Evolutionary conservation across 352 stramenopile genomes (phyloP), one percentile per base, ranked within the genome.

Genomic region (Phytophthora pinifolia): DNA sequence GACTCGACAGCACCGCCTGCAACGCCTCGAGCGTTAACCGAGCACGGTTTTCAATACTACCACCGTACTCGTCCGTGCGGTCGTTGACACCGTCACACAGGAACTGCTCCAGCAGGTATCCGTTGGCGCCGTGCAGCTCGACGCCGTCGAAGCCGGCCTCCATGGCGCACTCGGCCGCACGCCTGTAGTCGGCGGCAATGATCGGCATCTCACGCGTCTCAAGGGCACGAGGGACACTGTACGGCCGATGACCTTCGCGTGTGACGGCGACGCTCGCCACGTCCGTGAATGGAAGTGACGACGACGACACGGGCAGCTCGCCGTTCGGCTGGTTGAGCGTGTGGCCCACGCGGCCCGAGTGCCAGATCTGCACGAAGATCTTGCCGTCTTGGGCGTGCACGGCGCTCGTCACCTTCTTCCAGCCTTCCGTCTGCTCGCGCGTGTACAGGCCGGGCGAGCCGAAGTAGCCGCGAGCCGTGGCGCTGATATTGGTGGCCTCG

Each of bases 301-400:
- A 85, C 2, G 85, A 46, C 9, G 67, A 83, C 15, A 90, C 70
- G 20, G 72, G 75, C 4, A 69, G 44, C 41, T 79, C 60, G 4
- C 72, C 76, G 33, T 74, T 71, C 17, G 68, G 70, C 60, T 91
- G 80, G 44, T 78, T 80, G 6, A 70, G 53, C 9, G 74, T 69
- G 59, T 97, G 84, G 9, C 74, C 58, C 29, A 77, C 60, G 22
- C 88, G 76, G 22, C 88, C 89, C 8, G 76, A 75, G 61, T 97
- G 87, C 87, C 87, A 96, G 8, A 97, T 62, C 64, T 97, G 87
- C 13, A 75, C 42, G 43, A 85, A 91, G 41, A 96, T 96, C 34
- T 79, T 74, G 53, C 76, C 83, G 17, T 70, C 69, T 34, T 91
- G 88, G 8, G 59, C 67, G 54, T 97, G 89, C 22, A 97, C 88